Percentiles rank a stretch among this genome's conserved stretches.
Conservation (phyloP, 2,329 filamentous ascomycete species). For the Lasiodiplodia hormozganensis region DNA sequence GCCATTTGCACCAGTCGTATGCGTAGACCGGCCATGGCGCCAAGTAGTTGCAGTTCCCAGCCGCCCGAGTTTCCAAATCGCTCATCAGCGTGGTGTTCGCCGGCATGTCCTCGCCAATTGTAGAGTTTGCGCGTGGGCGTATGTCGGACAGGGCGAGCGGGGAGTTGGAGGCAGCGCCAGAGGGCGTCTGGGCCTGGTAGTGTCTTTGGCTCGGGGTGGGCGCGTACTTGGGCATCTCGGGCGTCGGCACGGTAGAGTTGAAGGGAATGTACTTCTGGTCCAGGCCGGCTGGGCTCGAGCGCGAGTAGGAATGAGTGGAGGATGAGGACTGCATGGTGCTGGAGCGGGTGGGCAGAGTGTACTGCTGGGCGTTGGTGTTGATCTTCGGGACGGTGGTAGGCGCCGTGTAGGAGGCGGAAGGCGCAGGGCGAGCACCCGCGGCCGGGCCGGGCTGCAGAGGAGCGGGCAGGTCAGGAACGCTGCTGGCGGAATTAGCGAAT, state of each 20-base stretch:
- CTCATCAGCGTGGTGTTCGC: conserved; percentile 64
- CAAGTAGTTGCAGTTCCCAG: conserved; percentile 85
- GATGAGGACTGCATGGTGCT: conserved; percentile 66
- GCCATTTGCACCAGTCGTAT: conserved; percentile 99
- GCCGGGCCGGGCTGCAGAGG: conserved; percentile 61
- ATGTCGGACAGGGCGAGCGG: conserved; percentile 93
- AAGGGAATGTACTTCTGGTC: conserved; percentile 69
- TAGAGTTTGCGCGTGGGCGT: conserved; percentile 82
- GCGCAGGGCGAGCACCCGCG: conserved; percentile 57
- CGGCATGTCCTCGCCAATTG: conserved; percentile 73
- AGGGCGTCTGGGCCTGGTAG: conserved; percentile 56
- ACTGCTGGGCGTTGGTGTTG: conserved; percentile 63
- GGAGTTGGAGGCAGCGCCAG: conserved; percentile 75
- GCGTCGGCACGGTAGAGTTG: conserved; percentile 68
- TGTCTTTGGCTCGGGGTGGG: conserved; percentile 65
- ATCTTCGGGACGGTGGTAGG: conserved; percentile 61
- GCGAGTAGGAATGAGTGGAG: conserved; percentile 68
- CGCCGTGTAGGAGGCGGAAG: conserved; percentile 63
- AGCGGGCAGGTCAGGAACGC: conserved; percentile 59
- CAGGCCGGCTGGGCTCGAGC: conserved; percentile 77
- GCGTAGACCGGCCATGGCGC: conserved; percentile 96
- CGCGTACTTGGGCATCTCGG: conserved; percentile 46
- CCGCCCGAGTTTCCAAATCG: conserved; percentile 71
- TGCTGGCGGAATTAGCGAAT: conserved; percentile 49
- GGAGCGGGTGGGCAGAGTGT: conserved; percentile 70